Conservation (phyloP, 1,284 basidiomycete species). For the Pulveroboletus sp. region DNA sequence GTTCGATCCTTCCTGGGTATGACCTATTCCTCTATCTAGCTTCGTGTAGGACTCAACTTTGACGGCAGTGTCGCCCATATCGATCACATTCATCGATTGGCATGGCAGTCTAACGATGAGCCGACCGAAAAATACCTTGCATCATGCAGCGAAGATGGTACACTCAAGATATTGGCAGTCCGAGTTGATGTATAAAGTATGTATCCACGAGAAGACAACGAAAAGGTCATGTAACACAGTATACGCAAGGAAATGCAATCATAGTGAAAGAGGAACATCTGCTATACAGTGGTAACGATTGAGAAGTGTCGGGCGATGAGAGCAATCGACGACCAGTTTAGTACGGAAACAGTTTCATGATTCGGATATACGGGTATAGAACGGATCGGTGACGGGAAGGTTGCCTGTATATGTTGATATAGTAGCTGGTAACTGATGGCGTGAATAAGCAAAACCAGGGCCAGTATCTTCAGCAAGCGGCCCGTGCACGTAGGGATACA, state of each 20-base stretch:
- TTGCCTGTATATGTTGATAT: conserved; percentile 44
- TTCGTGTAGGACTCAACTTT: conserved; percentile 11
- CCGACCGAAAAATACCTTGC: conserved; percentile 45
- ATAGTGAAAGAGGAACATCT: conserved; percentile 46
- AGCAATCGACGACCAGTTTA: conserved; percentile 44
- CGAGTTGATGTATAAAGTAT: conserved; percentile 43
- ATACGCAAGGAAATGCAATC: conserved; percentile 32
- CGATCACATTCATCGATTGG: conserved; percentile 67
- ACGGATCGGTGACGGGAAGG: conserved; percentile 42
- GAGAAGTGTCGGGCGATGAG: conserved; percentile 44
- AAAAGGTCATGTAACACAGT: conserved; percentile 32
- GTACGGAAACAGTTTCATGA: conserved; percentile 69
- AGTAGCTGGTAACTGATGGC: conserved; percentile 39
- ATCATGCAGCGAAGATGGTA: conserved; percentile 77
- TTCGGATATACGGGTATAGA: conserved; percentile 66
- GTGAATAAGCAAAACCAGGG: conserved; percentile 32
- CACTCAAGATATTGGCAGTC: conserved; percentile 69
- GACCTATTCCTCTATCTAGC: conserved; percentile 13
- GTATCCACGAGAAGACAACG: conserved; percentile 33
- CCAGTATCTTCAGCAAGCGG: conserved; percentile 22
- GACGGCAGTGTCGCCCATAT: conserved; percentile 58
- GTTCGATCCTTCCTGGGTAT: conserved; percentile 52
- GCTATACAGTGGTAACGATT: conserved; percentile 66
- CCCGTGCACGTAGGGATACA: conserved; percentile 73
- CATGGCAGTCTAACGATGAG: conserved; percentile 56